Conservation (phyloP, 495 filamentous ascomycete genomes). For the Talaromyces ruber region DNA sequence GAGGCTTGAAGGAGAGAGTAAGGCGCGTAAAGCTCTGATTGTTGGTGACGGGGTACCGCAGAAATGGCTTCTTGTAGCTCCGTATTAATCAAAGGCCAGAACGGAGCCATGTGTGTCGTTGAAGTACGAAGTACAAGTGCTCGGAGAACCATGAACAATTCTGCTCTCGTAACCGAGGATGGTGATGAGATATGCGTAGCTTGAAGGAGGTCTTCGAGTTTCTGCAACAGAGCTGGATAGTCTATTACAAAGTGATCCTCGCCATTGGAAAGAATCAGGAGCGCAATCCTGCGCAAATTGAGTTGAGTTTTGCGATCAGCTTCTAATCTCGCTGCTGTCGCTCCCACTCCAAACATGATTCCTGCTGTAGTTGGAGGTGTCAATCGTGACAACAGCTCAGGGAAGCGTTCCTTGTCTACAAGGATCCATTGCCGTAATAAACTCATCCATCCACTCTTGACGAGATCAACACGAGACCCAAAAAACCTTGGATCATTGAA, state of each 20-base stretch:
- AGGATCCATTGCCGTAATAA: slow-evolving; percentile 75
- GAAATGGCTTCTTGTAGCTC: slow-evolving; percentile 80
- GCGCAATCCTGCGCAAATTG: slow-evolving; percentile 74
- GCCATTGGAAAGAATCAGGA: slow-evolving; percentile 64
- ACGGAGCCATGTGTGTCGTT: slow-evolving; percentile 62
- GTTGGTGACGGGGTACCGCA: slow-evolving; percentile 59
- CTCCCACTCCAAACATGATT: slow-evolving; percentile 95
- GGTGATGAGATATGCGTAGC: slow-evolving; percentile 89
- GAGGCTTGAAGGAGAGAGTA: slow-evolving; percentile 76
- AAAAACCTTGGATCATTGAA: slow-evolving; percentile 90
- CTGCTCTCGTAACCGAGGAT: slow-evolving; percentile 78
- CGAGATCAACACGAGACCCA: slow-evolving; percentile 48
- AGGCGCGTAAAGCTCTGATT: slow-evolving; percentile 71
- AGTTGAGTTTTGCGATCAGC: slow-evolving; percentile 90
- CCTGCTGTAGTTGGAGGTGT: slow-evolving; percentile 87
- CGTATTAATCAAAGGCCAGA: slow-evolving; percentile 86
- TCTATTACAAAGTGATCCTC: slow-evolving; percentile 73
- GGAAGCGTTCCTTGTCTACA: slow-evolving; percentile 78
- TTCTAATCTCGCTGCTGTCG: slow-evolving; percentile 86
- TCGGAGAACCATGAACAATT: slow-evolving; percentile 82
- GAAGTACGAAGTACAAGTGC: slow-evolving; percentile 70
- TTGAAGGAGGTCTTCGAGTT: slow-evolving; percentile 73
- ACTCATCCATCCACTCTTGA: slow-evolving; percentile 70
- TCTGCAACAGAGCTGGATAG: slow-evolving; percentile 65
- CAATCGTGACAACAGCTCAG: slow-evolving; percentile 69